Evolutionary conservation across 139 green algal species (phyloP), one percentile per base, ranked within the genome.

Genomic region (Picochlorum costavermella): DNA sequence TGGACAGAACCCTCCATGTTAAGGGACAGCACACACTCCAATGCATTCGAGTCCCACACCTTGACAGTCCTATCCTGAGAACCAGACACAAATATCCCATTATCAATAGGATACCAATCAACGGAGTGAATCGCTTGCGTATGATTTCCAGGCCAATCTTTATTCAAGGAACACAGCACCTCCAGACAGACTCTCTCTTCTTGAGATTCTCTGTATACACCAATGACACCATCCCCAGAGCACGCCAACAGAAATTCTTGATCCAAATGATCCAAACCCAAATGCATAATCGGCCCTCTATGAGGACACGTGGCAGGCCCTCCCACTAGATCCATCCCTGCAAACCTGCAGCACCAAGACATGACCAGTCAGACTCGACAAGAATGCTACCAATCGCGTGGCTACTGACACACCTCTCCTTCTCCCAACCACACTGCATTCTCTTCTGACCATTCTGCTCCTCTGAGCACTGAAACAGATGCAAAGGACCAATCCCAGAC

Each of bases 71-170:
- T 25, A 62, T 92, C 84, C 58, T 1, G 2, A 46, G 11, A 65
- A 25, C 70, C 82, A 17, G 84, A 80, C 4, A 90, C 73, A 65
- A 91, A 91, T 37, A 90, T 63, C 2, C 89, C 90, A 0, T 80
- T 88, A 71, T 96, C 90, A 0, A 94, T 63, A 2, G 90, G 88
- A 55, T 96, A 96, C 90, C 90, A 92, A 1, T 56, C 55, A n/a
- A 79, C 68, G 14, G 58, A 67, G 3, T 76, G 77, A 9, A 88
- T 69, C 25, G 64, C 72, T 46, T 72, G 79, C 14, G 61, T 66
- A 62, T 88, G 83, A 1, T 36, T 58, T 29, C 45, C 63, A 3
- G 63, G 3, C 44, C 12, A 49, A 51, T 45, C 57, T 13, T 60
- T 65, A 29, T 46, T 58, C 31, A 70, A 57, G 16, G 4, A 64